These are phyloP conservation scores for Austroboletus festivus DNA, from an alignment of 768 basidiomycete species.

Conservation along the genomic window DNA sequence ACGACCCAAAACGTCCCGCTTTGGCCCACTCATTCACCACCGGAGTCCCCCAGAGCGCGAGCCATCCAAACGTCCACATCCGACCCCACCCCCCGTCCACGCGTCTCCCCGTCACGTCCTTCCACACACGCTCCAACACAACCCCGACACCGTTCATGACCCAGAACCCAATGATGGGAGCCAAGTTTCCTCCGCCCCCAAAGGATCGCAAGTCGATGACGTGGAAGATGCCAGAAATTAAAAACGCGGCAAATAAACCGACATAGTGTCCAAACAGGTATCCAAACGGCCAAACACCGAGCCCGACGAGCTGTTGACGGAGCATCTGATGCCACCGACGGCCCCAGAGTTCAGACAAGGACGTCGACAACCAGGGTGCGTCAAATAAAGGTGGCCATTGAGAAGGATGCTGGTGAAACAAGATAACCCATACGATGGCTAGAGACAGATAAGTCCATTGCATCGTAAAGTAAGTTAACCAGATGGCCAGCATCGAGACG, in stretches of 20 bases:
- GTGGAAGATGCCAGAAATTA: slow-evolving; percentile 57
- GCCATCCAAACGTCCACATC: slow-evolving; percentile 53
- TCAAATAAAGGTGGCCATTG: slow-evolving; percentile 65
- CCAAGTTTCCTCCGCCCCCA: slow-evolving; percentile 48
- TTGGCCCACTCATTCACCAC: slow-evolving; percentile 41
- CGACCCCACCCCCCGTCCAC: slow-evolving; percentile 47
- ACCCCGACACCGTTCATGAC: slow-evolving; percentile 51
- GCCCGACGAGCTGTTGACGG: slow-evolving; percentile 47
- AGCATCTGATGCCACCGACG: slow-evolving; percentile 66
- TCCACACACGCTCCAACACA: slow-evolving; percentile 48
- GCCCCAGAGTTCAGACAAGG: slow-evolving; percentile 59
- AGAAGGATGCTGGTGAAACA: slow-evolving; percentile 44
- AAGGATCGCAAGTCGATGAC: slow-evolving; percentile 53
- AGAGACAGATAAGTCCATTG: slow-evolving; percentile 39
- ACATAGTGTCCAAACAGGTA: slow-evolving; percentile 47
- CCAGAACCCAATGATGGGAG: slow-evolving; percentile 47
- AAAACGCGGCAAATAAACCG: slow-evolving; percentile 53
- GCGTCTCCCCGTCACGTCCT: slow-evolving; percentile 36
- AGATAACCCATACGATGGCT: slow-evolving; percentile 41
- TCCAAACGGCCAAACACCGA: slow-evolving; percentile 45
- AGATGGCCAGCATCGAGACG: slow-evolving; percentile 42
- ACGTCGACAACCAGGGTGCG: slow-evolving; percentile 52
- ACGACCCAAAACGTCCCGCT: slow-evolving; percentile 11
- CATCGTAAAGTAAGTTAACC: slow-evolving; percentile 46
- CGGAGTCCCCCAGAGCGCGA: slow-evolving; percentile 45